phyloP scores from a whole-genome alignment of 257 asterid genomes.

The Solanum boliviense region DNA sequence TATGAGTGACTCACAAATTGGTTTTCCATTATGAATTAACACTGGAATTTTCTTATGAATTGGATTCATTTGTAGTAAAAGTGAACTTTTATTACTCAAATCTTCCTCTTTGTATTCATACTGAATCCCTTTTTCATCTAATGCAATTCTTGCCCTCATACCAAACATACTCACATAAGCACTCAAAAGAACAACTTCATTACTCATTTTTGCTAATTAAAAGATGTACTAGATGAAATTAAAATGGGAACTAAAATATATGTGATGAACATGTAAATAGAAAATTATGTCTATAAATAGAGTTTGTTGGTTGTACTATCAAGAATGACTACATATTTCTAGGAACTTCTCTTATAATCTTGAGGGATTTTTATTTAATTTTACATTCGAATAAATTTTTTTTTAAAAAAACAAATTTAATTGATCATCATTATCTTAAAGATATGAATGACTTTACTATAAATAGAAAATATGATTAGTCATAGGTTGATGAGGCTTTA shows the following conservation, averaged over 20 bases:
- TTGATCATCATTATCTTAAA: background rate
- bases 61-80: slow-evolving; percentile 7
- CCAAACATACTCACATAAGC: background rate
- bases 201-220: background rate
- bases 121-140: slow-evolving; percentile 3
- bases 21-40: slow-evolving; percentile 11
- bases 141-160: background rate
- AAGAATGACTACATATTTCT: background rate
- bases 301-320: background rate
- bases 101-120: slow-evolving; percentile 7
- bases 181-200: background rate
- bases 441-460: background rate
- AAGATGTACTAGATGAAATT: background rate
- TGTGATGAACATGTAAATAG: background rate
- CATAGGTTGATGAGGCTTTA: background rate
- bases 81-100: slow-evolving; percentile 5
- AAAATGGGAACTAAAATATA: background rate
- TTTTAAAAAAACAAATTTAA: background rate
- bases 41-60: slow-evolving; percentile 14
- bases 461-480: background rate
- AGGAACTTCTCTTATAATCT: background rate
- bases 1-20: slow-evolving; percentile 11
- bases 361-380: background rate
- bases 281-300: background rate
- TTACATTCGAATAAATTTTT: background rate